These are phyloP conservation scores for Phaffia australis DNA, from an alignment of 768 basidiomycete species.

Conservation along the genomic window DNA sequence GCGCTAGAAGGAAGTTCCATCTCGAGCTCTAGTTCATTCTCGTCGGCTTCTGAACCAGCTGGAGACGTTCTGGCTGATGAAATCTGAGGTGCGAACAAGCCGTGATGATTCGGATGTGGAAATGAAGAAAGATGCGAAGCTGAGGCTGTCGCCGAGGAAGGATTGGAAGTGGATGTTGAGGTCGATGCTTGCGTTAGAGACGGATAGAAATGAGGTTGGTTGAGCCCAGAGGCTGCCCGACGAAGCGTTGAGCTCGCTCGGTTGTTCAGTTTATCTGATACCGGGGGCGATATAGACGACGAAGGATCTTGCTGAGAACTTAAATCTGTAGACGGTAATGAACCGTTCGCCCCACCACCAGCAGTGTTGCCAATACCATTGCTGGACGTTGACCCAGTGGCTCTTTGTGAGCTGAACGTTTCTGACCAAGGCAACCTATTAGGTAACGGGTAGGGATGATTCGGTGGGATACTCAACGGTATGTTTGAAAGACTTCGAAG, in stretches of 20 bases:
- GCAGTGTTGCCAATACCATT: no score
- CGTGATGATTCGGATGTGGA: not conserved
- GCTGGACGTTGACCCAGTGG: no score
- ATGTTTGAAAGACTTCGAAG: no score
- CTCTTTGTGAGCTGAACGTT: no score
- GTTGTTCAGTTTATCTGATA: no score
- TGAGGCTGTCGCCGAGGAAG: not conserved
- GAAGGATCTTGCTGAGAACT: no score
- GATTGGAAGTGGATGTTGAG: slow-evolving; percentile 3
- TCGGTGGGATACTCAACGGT: no score
- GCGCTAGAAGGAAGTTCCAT: slow-evolving; percentile 19
- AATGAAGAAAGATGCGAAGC: not conserved
- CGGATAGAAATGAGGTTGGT: not conserved
- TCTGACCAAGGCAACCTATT: no score
- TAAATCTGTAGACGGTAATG: no score
- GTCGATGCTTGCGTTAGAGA: not conserved
- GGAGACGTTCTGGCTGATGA: slow-evolving; percentile 21
- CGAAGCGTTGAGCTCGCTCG: not conserved
- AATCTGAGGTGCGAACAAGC: slow-evolving; percentile 5
- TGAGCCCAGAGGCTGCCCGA: not conserved
- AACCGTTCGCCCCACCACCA: no score
- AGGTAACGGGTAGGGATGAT: no score
- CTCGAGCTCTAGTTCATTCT: slow-evolving; percentile 8
- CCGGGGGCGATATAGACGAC: no score
- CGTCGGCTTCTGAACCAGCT: slow-evolving; percentile 14